Evolutionary conservation across 2,329 filamentous ascomycete species (phyloP), one percentile per base, ranked within the genome.

Genomic region (Exophiala xenobiotica): DNA sequence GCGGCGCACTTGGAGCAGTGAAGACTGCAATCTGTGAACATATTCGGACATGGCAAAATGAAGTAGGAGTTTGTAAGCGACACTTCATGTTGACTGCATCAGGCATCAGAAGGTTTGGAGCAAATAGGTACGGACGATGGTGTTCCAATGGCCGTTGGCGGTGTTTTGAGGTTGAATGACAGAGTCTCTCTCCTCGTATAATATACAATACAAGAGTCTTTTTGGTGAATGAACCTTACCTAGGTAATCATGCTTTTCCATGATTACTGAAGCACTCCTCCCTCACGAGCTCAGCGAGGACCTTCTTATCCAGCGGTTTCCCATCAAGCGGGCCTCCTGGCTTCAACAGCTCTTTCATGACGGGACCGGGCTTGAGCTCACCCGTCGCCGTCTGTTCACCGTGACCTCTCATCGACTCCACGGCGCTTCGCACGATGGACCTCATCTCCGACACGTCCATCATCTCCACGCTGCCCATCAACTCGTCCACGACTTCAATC

Each of bases 301-400:
- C 65, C 23, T 65, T 62, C 29, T 67, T 69, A 46, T 74, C 70
- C 2, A 69, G 70, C 11, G 70, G 68, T 59, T 75, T 74, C 31
- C 70, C 72, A 33, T 73, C 66, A 42, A 78, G 58, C 11, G 65
- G 57, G 12, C 74, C 74, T 8, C 69, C 71, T 1, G 63, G 57
- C 22, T 66, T 66, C 56, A 75, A 67, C 4, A 77, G 59, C 22
- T 66, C 59, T 55, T 74, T 75, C 46, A 77, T 63, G 6, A 77
- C 60, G 16, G 52, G 56, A 9, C 73, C 73, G 8, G 67, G 51
- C 51, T 71, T 74, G 24, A 58, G 23, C 16, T 68, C 68, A 5
- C 42, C 51, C n/a, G 35, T 16, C 18, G n/a, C 31, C 3, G n/a
- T 16, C 18, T 16, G n/a, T 35, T 16, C 31, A 5, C 18, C 7